These are phyloP conservation scores for Rhynchospora tenuis DNA, from an alignment of 176 grass and related monocot genomes.

Conservation along the genomic window DNA sequence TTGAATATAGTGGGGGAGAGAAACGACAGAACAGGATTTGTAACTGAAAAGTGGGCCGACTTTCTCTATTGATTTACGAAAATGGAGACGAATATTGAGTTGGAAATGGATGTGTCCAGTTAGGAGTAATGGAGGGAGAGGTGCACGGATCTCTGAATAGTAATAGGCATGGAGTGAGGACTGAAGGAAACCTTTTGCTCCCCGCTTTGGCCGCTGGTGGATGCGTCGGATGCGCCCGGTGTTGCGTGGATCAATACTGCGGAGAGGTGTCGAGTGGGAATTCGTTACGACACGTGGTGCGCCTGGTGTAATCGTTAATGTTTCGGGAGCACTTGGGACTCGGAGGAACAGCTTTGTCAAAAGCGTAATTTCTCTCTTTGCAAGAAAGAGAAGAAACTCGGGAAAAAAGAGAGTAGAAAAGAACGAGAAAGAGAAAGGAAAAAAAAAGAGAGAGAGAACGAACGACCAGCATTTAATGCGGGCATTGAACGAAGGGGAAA, in stretches of 20 bases:
- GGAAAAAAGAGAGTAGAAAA: background rate
- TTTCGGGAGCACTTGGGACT: background rate
- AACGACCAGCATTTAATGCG: slow-evolving; percentile 8
- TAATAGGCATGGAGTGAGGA: slow-evolving; percentile 6
- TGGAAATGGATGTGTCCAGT: background rate
- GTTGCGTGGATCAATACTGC: background rate
- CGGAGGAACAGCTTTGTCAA: slow-evolving; percentile 1
- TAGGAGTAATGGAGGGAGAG: background rate
- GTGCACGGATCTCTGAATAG: slow-evolving; percentile 16
- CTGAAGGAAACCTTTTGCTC: slow-evolving; percentile 39
- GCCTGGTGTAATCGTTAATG: background rate
- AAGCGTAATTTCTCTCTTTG: slow-evolving; percentile 23
- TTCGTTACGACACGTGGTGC: background rate
- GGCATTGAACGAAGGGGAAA: background rate
- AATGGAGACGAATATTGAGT: background rate
- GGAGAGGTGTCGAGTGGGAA: background rate
- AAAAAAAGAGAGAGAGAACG: slow-evolving; percentile 13
- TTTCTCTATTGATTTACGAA: background rate
- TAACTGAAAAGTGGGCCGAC: background rate
- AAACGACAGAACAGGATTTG: slow-evolving; percentile 6
- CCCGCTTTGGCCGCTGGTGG: slow-evolving; percentile 22
- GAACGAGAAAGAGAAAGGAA: slow-evolving; percentile 15
- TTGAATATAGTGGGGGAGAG: background rate
- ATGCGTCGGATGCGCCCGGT: background rate
- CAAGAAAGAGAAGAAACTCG: slow-evolving; percentile 3